A percentile compares a stretch with the other conserved stretches of the same genome.
phyloP scores from a whole-genome alignment of 202 grass and related monocot species.

The Saccharum hybrid region DNA sequence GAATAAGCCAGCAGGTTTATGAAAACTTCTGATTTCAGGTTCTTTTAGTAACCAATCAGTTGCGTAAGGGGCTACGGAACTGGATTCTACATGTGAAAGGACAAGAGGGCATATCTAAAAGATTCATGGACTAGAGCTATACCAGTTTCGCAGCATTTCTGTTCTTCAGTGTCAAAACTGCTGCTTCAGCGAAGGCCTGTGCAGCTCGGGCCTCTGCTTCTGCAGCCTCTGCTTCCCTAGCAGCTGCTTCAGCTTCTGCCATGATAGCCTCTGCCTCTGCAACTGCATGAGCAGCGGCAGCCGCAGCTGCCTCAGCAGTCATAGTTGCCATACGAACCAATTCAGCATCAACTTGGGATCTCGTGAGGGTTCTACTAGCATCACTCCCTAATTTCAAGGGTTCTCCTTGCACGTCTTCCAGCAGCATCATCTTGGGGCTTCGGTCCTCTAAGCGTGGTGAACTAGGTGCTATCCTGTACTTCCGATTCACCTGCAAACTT shows the following conservation, averaged over 20 bases:
- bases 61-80: conserved; percentile 13
- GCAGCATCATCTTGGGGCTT: conserved; percentile 63
- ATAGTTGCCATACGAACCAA: conserved; percentile 75
- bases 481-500: conserved; percentile 79
- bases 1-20: neutral
- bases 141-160: conserved; percentile 72
- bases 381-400: conserved; percentile 57
- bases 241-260: conserved; percentile 83
- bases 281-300: conserved; percentile 74
- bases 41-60: conserved; percentile 19
- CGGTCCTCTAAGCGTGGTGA: conserved; percentile 60
- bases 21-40: neutral
- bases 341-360: conserved; percentile 80
- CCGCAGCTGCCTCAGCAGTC: conserved; percentile 71
- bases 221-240: conserved; percentile 78
- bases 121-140: neutral
- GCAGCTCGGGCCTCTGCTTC: conserved; percentile 81
- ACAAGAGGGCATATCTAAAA: conserved; percentile 33
- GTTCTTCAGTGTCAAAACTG: conserved; percentile 58
- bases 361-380: conserved; percentile 57
- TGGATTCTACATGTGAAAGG: conserved; percentile 1
- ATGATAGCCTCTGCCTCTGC: conserved; percentile 86
- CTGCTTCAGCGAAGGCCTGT: conserved; percentile 78
- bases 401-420: conserved; percentile 59
- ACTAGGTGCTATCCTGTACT: conserved; percentile 82